These are phyloP conservation scores for Trebouxia sp. DNA, from an alignment of 139 green algal species.

Conservation along the genomic window DNA sequence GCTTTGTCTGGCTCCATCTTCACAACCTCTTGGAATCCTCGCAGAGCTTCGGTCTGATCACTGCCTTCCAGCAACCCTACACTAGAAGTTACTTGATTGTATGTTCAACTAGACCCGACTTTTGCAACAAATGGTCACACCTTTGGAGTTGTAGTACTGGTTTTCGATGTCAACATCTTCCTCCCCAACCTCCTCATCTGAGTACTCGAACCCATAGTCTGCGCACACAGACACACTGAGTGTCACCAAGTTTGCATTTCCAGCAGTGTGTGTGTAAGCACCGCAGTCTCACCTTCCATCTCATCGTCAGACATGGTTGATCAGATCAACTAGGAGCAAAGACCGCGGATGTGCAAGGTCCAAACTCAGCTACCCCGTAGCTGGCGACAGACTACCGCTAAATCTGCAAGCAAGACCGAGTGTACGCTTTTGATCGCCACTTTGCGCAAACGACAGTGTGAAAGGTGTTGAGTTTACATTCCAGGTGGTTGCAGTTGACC, in stretches of 20 bases:
- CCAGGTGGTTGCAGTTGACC: no score
- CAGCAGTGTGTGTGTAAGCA: not conserved
- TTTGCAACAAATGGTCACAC: conserved; percentile 40
- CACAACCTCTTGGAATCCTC: conserved; percentile 91
- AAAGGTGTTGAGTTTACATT: no score
- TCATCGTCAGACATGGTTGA: conserved; percentile 61
- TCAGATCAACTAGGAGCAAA: not conserved
- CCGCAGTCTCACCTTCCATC: conserved; percentile 58
- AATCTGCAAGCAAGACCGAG: no score
- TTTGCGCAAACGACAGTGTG: no score
- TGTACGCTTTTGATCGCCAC: no score
- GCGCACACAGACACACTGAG: not conserved
- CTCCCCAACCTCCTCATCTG: conserved; percentile 93
- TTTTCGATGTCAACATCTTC: conserved; percentile 99
- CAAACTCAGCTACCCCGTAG: no score
- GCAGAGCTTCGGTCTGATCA: conserved; percentile 76
- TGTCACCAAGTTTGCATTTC: not conserved
- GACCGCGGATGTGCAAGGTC: no score
- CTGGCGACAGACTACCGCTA: no score
- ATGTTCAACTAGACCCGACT: no score
- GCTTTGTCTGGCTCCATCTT: conserved; percentile 94
- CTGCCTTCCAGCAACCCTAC: conserved; percentile 80
- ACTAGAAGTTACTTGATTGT: not conserved
- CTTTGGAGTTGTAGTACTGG: conserved; percentile 99
- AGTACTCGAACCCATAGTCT: conserved; percentile 99